Evolutionary conservation across 257 asterid species (phyloP), one percentile per base, ranked within the genome.

Genomic region (Solanum appendiculatum): DNA sequence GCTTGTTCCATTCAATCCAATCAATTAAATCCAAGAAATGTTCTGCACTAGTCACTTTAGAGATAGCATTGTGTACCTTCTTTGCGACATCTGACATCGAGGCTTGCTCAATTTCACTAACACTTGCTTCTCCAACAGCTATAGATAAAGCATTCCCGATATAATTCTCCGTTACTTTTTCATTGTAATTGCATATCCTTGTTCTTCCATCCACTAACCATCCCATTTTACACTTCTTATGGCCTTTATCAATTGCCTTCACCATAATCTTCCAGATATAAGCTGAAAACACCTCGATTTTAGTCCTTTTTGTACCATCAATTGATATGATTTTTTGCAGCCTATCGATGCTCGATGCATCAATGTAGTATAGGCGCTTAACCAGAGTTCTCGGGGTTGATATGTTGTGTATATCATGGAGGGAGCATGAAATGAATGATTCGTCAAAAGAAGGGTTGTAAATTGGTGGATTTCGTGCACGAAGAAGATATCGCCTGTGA

Each of bases 1-100:
- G 94, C 78, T 94, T 92, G 85, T 91, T 92, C 64, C 91, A 88
- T 90, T 93, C 94, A n/a, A 94, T 90, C 96, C 96, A 92, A 88
- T 93, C 97, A 31, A 93, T 93, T 85, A 89, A 88, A 87, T 91
- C 88, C 87, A 92, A 89, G 86, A 94, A 91, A 88, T 94, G 94
- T 51, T 40, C 88, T 85, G 91, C 93, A 51, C 89, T 90, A 34
- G 91, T 90, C 72, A 68, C 94, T 69, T 3, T 82, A 7, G 86
- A 66, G 11, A 94, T 93, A 34, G 91, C 87, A 15, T 87, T 23
- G 88, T 94, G 92, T 77, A 88, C 89, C 8, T 46, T 40, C 10
- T 86, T 87, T 14, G 93, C 93, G 33, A 87, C 39, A 56, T 90
- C 89, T 40, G 94, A 84, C 40, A 93, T 37, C 0, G 90, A 81